Conservation (phyloP, 495 filamentous ascomycete genomes). For the Jackrogersella minutella region DNA sequence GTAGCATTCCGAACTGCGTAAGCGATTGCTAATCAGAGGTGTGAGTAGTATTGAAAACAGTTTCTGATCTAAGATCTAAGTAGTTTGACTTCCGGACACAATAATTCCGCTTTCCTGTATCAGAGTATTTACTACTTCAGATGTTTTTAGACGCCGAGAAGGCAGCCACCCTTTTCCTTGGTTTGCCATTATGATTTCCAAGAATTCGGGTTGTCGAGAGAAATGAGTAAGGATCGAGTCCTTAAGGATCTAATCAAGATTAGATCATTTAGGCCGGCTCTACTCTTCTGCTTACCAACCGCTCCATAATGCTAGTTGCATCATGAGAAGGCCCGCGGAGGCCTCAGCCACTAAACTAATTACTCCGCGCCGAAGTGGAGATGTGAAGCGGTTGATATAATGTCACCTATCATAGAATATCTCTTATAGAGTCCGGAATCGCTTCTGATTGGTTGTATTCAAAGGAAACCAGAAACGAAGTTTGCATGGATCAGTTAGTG, state of each 20-base stretch:
- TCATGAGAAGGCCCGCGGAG: neutral
- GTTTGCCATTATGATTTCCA: neutral
- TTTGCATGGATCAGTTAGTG: slow-evolving; percentile 1
- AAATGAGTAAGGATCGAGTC: neutral
- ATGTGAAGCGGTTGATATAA: neutral
- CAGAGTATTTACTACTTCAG: neutral
- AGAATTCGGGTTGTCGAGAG: neutral
- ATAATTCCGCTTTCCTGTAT: slow-evolving; percentile 1
- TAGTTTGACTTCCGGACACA: neutral
- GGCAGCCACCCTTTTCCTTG: neutral
- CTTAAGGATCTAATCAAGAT: neutral
- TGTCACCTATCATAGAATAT: neutral
- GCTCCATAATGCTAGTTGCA: slow-evolving; percentile 15
- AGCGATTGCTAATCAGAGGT: slow-evolving; percentile 30
- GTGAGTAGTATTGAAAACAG: neutral
- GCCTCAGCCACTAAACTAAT: neutral
- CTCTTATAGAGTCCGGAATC: neutral
- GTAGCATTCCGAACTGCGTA: neutral
- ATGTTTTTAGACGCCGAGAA: neutral
- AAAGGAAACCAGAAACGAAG: neutral
- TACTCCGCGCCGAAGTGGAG: slow-evolving; percentile 9
- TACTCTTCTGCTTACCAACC: slow-evolving; percentile 22
- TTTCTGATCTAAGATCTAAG: neutral
- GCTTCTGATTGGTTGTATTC: slow-evolving; percentile 10
- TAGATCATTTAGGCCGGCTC: slow-evolving; percentile 5